A percentile compares a stretch with the other conserved stretches of the same genome.
Evolutionary conservation across 352 stramenopile genomes (phyloP).

Genomic region (Thalassiosira allenii): DNA sequence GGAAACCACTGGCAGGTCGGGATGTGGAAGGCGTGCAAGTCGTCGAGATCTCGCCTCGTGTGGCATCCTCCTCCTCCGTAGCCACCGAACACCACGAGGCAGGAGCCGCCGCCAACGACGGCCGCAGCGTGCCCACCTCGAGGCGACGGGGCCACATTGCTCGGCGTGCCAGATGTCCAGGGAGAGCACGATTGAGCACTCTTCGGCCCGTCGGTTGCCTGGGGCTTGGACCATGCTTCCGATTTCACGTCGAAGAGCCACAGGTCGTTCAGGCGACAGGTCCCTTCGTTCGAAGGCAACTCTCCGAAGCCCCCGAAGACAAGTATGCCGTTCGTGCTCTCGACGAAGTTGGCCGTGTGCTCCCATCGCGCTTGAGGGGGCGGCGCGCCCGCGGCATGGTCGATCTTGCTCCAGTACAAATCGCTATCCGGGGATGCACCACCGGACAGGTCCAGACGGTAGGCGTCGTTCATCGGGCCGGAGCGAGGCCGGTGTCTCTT

Average conservation of each 20-base stretch:
- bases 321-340: constrained; percentile 86
- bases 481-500: constrained; percentile 58
- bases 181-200: constrained; percentile 32
- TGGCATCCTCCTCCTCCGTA: constrained; percentile 90
- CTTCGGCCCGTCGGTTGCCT: too few relatives aligned
- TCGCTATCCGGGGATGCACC: too few relatives aligned
- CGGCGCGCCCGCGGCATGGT: constrained; percentile 5
- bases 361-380: constrained; percentile 88
- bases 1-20: constrained; percentile 90
- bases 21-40: constrained; percentile 92
- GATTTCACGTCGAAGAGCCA: constrained; percentile 95
- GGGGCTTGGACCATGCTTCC: constrained; percentile 93
- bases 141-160: constrained; percentile 73
- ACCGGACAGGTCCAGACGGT: constrained; percentile 92
- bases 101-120: constrained; percentile 88
- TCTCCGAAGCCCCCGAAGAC: constrained; percentile 95
- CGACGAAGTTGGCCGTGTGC: constrained; percentile 91
- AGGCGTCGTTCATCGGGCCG: constrained; percentile 94
- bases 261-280: constrained; percentile 94
- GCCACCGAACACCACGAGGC: constrained; percentile 90
- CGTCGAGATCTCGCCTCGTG: constrained; percentile 94
- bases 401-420: constrained; percentile 77
- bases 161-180: constrained; percentile 29
- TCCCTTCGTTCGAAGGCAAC: constrained; percentile 66
- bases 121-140: constrained; percentile 92